Evolutionary conservation across 345 rosid species (phyloP), one percentile per base, ranked within the genome.

Genomic region (Mangifera indica): DNA sequence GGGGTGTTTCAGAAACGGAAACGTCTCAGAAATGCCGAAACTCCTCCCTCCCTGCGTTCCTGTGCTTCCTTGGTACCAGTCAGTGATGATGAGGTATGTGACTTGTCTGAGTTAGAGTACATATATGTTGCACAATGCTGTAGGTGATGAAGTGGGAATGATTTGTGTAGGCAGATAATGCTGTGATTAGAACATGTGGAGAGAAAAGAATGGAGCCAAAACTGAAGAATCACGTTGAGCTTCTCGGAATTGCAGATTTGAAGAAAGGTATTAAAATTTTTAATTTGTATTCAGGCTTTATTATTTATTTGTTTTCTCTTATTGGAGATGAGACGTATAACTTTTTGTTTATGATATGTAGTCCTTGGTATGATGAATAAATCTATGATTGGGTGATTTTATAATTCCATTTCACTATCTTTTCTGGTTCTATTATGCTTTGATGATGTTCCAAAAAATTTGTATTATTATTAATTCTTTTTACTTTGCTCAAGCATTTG

Each of bases 141-240:
- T 17, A 14, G 49, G 2, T 21, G 18, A 42, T 60, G 17, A 3
- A 40, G 29, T 48, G 17, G 42, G 9, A 18, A 66, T 29, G 55
- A 48, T 32, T 60, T 42, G n/a, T 78, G 70, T 71, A 94, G 98
- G 97, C 85, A 5, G 81, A 89, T 76, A 94, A 94, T 84, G 76
- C 78, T 74, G 88, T 89, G 58, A 63, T 75, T 65, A 87, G 86
- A 72, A 15, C 74, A 10, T 87, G 88, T 87, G 98, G 96, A 46
- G 87, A 85, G 74, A 89, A 72, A 74, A 84, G 87, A 12, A 6
- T 73, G 61, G 86, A 85, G 78, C 72, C 84, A 11, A 90, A 85
- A 76, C 60, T 92, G 63, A 87, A 81, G 84, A 92, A 87, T 78
- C 98, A 94, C 80, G 97, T 94, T 20, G 97, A 94, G 78, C 89